Base-by-base conservation (phyloP, 2,329 filamentous ascomycete genomes). In the Blumeria hordei region DNA sequence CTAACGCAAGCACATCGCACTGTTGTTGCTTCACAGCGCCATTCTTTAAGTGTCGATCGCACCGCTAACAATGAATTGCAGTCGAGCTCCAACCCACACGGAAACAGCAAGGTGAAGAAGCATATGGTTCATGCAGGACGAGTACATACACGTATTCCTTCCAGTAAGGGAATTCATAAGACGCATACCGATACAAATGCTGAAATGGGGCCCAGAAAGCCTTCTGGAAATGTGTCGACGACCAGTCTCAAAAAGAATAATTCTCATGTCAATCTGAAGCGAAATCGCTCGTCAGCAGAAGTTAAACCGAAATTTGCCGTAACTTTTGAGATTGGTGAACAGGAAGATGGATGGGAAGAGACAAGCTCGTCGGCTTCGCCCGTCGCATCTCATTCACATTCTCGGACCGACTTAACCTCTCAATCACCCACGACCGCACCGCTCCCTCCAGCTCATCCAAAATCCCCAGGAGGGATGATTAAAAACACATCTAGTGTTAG, bases 281-380 rank as follows among this genome's bases (percentile, higher is more conserved):
- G 76, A 64, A 80, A 80, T 64, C 73, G 72, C 52, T 81, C 77
- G 28, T 71, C 76, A 60, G 72, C 70, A 62, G 76, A 79, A 58
- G 70, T 80, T 43, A 71, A 71, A 56, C 67, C 67, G 47, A 76
- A 73, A 61, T 74, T 74, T 12, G 66, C 71, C 69, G 78, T 81
- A 35, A 78, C 80, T 62, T 82, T 82, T 61, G 77, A 80, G 61
- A 70, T 82, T 55, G 78, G 78, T 54, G 73, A 70, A 61, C 69
- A 60, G 54, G 67, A 69, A 44, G 76, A 78, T 70, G 78, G 78
- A 68, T 82, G 79, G 79, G 76, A 81, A 44, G 79, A 83, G 66
- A 77, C 78, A 57, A 81, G 77, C 65, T 72, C 71, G 50, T 79
- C 76, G 56, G 78, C 77, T 54, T 80, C 77, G 10, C 78, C 78